Percentiles rank a stretch among this genome's conserved stretches.
phyloP scores from a whole-genome alignment of 164 flowering plant species.

The Tinospora cordifolia region DNA sequence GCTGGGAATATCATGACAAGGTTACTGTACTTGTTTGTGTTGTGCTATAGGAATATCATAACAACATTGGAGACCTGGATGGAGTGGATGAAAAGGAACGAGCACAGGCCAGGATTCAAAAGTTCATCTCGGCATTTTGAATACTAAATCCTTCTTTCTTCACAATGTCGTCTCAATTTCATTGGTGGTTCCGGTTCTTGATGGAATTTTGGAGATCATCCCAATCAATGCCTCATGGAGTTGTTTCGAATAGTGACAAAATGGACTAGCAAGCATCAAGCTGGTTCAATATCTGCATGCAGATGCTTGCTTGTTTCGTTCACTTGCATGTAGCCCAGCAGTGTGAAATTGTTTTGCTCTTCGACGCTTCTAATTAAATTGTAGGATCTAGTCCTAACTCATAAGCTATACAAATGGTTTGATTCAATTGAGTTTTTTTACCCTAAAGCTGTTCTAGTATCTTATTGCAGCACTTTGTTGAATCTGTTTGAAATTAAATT shows the following conservation, averaged over 20 bases:
- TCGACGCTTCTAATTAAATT: background rate
- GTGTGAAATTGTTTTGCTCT: background rate
- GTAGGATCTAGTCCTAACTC: background rate
- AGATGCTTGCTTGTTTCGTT: background rate
- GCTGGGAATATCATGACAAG: conserved; percentile 92
- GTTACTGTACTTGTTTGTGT: background rate
- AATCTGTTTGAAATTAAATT: too few relatives aligned
- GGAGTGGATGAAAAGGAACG: conserved; percentile 94
- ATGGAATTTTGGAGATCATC: background rate
- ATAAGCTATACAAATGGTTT: background rate
- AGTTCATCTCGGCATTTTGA: conserved; percentile 63
- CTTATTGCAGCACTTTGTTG: background rate
- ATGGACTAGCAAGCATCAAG: background rate
- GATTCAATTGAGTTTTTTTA: background rate
- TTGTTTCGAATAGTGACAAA: background rate
- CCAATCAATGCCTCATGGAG: background rate
- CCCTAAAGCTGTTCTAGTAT: background rate
- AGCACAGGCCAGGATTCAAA: conserved; percentile 63
- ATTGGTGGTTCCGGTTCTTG: background rate
- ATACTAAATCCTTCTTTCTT: background rate
- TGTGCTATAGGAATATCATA: conserved; percentile 72
- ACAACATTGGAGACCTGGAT: conserved; percentile 89
- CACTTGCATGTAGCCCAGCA: background rate
- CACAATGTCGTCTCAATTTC: background rate
- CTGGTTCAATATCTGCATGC: background rate